Conservation (phyloP, 176 grass and related monocot species). For the Guadua angustifolia region DNA sequence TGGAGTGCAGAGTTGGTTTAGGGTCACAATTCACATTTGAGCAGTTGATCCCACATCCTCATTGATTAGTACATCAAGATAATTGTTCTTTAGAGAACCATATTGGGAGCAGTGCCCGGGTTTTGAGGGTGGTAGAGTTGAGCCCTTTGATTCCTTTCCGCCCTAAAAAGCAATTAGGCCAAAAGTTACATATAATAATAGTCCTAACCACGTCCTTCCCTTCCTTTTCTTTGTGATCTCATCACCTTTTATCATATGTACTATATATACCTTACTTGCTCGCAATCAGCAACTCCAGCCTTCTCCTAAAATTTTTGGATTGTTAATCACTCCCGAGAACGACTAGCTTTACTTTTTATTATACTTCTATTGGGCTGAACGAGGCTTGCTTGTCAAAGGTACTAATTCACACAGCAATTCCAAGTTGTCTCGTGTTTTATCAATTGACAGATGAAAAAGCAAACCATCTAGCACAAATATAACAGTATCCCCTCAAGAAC, state of each 20-base stretch:
- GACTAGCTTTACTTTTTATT: conserved; percentile 40
- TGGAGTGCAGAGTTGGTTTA: not conserved
- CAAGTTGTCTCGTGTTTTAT: not conserved
- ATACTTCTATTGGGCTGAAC: conserved; percentile 22
- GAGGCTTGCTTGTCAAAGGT: conserved; percentile 35
- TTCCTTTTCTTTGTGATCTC: conserved; percentile 46
- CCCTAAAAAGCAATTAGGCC: conserved; percentile 57
- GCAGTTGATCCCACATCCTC: conserved; percentile 37
- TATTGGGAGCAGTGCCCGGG: conserved; percentile 52
- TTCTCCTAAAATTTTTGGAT: conserved; percentile 9
- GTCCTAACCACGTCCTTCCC: conserved; percentile 25
- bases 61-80: conserved; percentile 36
- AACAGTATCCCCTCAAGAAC: not conserved
- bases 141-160: conserved; percentile 64
- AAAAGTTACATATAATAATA: conserved; percentile 49
- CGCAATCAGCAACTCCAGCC: conserved; percentile 35
- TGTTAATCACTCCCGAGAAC: conserved; percentile 49
- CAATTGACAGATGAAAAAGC: not conserved
- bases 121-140: conserved; percentile 50
- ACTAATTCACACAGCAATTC: conserved; percentile 13
- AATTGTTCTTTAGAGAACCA: conserved; percentile 32
- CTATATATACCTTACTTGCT: conserved; percentile 58
- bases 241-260: conserved; percentile 47
- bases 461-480: not conserved
- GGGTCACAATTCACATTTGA: conserved; percentile 36